These are phyloP conservation scores for Paecilomyces dactylethromorphus DNA, from an alignment of 2,329 filamentous ascomycete genomes.

Conservation along the genomic window DNA sequence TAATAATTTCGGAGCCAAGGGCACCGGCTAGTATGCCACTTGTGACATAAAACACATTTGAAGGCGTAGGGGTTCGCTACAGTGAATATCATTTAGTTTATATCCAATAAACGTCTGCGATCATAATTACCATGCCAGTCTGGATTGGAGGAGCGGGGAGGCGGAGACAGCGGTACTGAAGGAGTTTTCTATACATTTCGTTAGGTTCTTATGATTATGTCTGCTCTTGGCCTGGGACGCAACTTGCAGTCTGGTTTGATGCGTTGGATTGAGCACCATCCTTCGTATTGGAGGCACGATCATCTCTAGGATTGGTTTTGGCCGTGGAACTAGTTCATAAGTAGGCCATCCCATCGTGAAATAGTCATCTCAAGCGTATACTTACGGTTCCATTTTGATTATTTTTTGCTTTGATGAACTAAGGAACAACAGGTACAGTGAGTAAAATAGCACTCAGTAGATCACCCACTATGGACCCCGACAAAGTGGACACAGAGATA, in stretches of 20 bases:
- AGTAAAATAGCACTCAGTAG: background rate
- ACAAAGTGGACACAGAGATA: background rate
- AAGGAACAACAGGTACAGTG: background rate
- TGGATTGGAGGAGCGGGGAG: background rate
- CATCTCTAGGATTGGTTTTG: background rate
- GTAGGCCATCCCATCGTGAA: background rate
- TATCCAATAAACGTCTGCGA: background rate
- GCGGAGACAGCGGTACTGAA: background rate
- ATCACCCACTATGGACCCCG: background rate
- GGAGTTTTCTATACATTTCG: background rate
- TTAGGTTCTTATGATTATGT: background rate
- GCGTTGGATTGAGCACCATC: background rate
- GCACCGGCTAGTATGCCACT: background rate
- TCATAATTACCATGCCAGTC: background rate
- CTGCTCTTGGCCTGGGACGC: background rate
- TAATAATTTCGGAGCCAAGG: background rate
- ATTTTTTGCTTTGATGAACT: background rate
- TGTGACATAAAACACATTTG: background rate
- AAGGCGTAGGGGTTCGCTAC: background rate
- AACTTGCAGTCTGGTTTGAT: background rate
- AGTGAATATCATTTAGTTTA: background rate
- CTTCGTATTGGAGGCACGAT: background rate
- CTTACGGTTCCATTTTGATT: background rate
- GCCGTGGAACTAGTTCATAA: background rate
- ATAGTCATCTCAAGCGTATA: background rate